phyloP scores from a whole-genome alignment of 2,329 filamentous ascomycete genomes.

The Shiraia sp. region DNA sequence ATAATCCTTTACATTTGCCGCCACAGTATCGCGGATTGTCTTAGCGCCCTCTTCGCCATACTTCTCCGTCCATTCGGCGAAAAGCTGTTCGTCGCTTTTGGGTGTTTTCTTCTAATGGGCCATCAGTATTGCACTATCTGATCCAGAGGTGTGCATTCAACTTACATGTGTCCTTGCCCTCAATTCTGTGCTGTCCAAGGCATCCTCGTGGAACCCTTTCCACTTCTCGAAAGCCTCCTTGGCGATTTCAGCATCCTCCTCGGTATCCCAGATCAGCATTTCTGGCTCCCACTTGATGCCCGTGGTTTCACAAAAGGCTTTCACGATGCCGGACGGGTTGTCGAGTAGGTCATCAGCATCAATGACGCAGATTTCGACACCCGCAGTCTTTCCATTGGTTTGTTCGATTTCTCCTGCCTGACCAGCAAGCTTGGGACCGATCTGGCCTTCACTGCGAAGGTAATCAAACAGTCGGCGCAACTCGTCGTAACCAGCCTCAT shows the following conservation, averaged over 20 bases:
- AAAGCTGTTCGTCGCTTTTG: slow-evolving; percentile 67
- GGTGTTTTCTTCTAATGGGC: slow-evolving; percentile 60
- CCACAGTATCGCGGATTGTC: slow-evolving; percentile 70
- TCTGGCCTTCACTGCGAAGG: slow-evolving; percentile 67
- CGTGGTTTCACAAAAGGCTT: slow-evolving; percentile 79
- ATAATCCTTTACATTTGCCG: slow-evolving; percentile 74
- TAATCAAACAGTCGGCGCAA: slow-evolving; percentile 87
- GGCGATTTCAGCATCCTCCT: slow-evolving; percentile 71
- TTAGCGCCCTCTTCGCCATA: slow-evolving; percentile 73
- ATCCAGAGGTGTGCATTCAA: slow-evolving; percentile 9
- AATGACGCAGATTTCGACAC: slow-evolving; percentile 76
- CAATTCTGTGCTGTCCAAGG: slow-evolving; percentile 78
- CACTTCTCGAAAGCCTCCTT: slow-evolving; percentile 88
- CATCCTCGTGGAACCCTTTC: slow-evolving; percentile 96
- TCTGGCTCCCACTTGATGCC: slow-evolving; percentile 73
- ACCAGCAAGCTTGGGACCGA: slow-evolving; percentile 70
- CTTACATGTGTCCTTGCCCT: slow-evolving; percentile 68
- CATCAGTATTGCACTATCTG: slow-evolving; percentile 7
- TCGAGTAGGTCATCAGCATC: slow-evolving; percentile 95
- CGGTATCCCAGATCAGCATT: slow-evolving; percentile 85
- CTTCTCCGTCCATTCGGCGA: slow-evolving; percentile 73
- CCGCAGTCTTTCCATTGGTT: slow-evolving; percentile 38
- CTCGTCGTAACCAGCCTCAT: slow-evolving; percentile 89
- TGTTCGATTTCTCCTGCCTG: slow-evolving; percentile 36
- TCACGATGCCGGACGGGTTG: slow-evolving; percentile 73